A percentile compares a stretch with the other conserved stretches of the same genome.
phyloP scores from a whole-genome alignment of 805 yeast species.

The Myxozyma mucilagina region DNA sequence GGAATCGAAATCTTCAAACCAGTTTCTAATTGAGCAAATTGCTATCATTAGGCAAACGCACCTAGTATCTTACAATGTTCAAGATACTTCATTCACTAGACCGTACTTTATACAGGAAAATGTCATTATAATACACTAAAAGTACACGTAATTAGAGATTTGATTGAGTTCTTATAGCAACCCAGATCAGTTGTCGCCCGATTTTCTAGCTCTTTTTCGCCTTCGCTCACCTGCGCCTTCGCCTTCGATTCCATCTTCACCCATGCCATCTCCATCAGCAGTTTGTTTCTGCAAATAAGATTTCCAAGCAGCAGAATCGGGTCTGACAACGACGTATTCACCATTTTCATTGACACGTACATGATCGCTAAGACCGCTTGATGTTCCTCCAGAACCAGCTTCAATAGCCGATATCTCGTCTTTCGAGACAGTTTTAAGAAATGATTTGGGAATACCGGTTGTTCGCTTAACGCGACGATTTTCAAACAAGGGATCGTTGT shows the following conservation, averaged over 20 bases:
- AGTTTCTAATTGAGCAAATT: not conserved
- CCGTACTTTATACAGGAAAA: too few relatives aligned
- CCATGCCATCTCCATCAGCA: constrained; percentile 10
- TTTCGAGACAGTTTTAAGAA: constrained; percentile 80
- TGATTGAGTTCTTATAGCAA: too few relatives aligned
- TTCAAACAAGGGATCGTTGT: constrained; percentile 89
- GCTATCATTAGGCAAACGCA: not conserved
- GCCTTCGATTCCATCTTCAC: constrained; percentile 5
- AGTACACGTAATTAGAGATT: too few relatives aligned
- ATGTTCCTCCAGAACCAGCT: constrained; percentile 41
- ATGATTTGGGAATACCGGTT: constrained; percentile 95
- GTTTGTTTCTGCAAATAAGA: constrained; percentile 28
- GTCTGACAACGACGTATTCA: constrained; percentile 91
- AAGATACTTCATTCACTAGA: not conserved
- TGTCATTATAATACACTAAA: too few relatives aligned
- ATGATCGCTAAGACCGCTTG: constrained; percentile 39
- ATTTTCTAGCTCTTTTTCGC: constrained; percentile 3
- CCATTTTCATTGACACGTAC: constrained; percentile 90
- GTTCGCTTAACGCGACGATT: constrained; percentile 88
- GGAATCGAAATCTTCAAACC: too few relatives aligned
- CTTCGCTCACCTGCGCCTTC: constrained; percentile 1
- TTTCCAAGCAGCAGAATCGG: constrained; percentile 56
- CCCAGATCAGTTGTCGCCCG: not conserved
- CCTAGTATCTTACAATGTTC: not conserved
- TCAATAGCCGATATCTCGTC: constrained; percentile 57